Evolutionary conservation across 495 filamentous ascomycete genomes (phyloP).

Genomic region (Articulospora tetracladia): DNA sequence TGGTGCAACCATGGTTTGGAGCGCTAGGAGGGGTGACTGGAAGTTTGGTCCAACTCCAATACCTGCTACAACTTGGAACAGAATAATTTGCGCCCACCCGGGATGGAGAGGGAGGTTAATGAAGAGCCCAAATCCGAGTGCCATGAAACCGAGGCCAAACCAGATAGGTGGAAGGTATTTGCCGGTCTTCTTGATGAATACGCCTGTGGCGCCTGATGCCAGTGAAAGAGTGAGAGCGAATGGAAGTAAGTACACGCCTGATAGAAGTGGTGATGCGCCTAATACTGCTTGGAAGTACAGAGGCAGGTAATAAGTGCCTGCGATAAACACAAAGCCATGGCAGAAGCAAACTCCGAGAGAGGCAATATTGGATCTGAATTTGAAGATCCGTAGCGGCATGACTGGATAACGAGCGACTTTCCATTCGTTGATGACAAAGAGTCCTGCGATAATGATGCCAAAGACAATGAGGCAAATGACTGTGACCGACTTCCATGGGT

Average conservation of each 20-base stretch:
- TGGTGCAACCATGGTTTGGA: slow-evolving; percentile 63
- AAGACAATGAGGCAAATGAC: slow-evolving; percentile 80
- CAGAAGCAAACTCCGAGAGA: slow-evolving; percentile 54
- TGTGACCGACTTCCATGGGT: slow-evolving; percentile 69
- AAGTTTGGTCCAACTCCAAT: slow-evolving; percentile 65
- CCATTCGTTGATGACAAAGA: slow-evolving; percentile 68
- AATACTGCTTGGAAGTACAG: slow-evolving; percentile 78
- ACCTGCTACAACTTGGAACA: slow-evolving; percentile 63
- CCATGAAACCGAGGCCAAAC: slow-evolving; percentile 52
- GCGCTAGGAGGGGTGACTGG: slow-evolving; percentile 72
- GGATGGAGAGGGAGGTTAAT: slow-evolving; percentile 48
- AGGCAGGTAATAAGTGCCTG: slow-evolving; percentile 70
- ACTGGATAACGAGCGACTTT: slow-evolving; percentile 72
- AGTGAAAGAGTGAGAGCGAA: slow-evolving; percentile 68
- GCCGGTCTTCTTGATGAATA: slow-evolving; percentile 72
- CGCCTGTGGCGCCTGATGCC: slow-evolving; percentile 57
- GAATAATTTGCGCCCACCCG: slow-evolving; percentile 47
- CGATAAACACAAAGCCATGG: slow-evolving; percentile 73
- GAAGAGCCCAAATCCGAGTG: slow-evolving; percentile 62
- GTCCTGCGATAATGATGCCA: slow-evolving; percentile 54
- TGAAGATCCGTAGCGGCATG: slow-evolving; percentile 70
- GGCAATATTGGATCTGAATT: slow-evolving; percentile 52
- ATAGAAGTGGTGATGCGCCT: slow-evolving; percentile 65
- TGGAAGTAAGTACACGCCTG: slow-evolving; percentile 76
- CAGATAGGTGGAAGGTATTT: slow-evolving; percentile 51